phyloP scores from a whole-genome alignment of 2,329 filamentous ascomycete genomes.

The Ophiocordyceps camponoti-floridani region DNA sequence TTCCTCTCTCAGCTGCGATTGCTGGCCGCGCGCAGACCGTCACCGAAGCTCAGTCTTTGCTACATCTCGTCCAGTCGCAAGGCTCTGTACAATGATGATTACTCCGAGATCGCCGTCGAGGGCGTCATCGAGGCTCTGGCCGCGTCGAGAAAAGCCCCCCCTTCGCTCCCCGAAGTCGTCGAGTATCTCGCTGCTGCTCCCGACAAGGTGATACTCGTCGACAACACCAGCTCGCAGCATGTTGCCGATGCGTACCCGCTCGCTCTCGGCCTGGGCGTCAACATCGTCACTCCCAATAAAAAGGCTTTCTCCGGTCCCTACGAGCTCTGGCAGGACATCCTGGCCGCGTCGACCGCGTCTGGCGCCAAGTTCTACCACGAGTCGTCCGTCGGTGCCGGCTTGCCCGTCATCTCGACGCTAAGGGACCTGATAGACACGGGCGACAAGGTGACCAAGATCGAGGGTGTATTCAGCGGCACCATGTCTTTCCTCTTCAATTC shows the following conservation, averaged over 20 bases:
- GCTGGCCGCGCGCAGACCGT: constrained; percentile 47
- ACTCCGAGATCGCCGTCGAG: constrained; percentile 46
- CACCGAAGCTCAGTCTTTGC: constrained; percentile 57
- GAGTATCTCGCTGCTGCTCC: constrained; percentile 65
- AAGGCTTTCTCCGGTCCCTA: constrained; percentile 83
- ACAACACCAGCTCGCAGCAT: constrained; percentile 87
- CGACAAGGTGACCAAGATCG: constrained; percentile 78
- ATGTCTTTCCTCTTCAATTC: constrained; percentile 98
- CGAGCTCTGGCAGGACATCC: constrained; percentile 75
- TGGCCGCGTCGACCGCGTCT: constrained; percentile 47
- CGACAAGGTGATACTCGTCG: constrained; percentile 65
- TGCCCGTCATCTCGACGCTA: constrained; percentile 84
- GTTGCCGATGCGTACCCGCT: constrained; percentile 69
- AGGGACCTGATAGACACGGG: constrained; percentile 91
- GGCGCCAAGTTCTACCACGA: constrained; percentile 88
- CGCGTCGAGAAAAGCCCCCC: constrained; percentile 43
- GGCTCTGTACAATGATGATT: constrained; percentile 58
- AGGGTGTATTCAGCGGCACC: constrained; percentile 93
- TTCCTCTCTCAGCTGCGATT: constrained; percentile 69
- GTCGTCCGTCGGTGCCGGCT: constrained; percentile 79
- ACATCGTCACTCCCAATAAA: constrained; percentile 93
- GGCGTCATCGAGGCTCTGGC: constrained; percentile 44
- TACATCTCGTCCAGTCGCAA: constrained; percentile 78
- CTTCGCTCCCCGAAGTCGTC: constrained; percentile 51
- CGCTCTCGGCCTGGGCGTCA: constrained; percentile 67